Conservation (phyloP, 2,329 filamentous ascomycete genomes). For the Epichloe sylvatica region DNA sequence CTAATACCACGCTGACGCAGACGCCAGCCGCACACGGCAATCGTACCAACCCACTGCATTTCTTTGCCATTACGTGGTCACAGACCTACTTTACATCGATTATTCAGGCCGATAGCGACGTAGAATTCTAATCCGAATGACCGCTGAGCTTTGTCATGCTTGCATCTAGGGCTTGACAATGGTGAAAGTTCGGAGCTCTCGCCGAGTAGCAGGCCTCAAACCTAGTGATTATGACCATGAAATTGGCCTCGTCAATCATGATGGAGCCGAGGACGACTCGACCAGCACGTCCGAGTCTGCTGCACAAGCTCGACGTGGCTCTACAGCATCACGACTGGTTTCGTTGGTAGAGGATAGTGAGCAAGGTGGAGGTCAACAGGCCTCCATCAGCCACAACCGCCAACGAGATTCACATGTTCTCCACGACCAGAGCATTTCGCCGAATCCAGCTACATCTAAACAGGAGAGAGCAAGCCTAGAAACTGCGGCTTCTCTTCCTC, state of each 20-base stretch:
- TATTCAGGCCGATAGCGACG: background rate
- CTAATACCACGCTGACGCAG: background rate
- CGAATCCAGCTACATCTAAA: background rate
- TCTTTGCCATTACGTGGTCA: background rate
- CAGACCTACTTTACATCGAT: background rate
- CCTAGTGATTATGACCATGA: conserved; percentile 56
- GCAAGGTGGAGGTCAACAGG: background rate
- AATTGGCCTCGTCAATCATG: conserved; percentile 52
- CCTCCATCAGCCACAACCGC: background rate
- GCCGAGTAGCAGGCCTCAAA: conserved; percentile 39
- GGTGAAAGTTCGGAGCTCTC: conserved; percentile 32
- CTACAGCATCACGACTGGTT: conserved; percentile 8
- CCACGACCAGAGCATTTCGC: background rate
- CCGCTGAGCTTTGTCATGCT: conserved; percentile 8
- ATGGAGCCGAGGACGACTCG: conserved; percentile 11
- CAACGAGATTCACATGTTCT: background rate
- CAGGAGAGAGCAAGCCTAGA: conserved; percentile 1
- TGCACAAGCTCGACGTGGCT: background rate
- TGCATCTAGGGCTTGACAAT: conserved; percentile 12
- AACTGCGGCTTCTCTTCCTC: conserved; percentile 5
- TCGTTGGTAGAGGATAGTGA: conserved; percentile 4
- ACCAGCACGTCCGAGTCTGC: conserved; percentile 10
- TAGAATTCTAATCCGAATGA: background rate
- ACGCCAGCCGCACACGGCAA: background rate
- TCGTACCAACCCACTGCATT: background rate